Conservation (phyloP, 148 eudicot species). For the Mesembryanthemum crystallinum region DNA sequence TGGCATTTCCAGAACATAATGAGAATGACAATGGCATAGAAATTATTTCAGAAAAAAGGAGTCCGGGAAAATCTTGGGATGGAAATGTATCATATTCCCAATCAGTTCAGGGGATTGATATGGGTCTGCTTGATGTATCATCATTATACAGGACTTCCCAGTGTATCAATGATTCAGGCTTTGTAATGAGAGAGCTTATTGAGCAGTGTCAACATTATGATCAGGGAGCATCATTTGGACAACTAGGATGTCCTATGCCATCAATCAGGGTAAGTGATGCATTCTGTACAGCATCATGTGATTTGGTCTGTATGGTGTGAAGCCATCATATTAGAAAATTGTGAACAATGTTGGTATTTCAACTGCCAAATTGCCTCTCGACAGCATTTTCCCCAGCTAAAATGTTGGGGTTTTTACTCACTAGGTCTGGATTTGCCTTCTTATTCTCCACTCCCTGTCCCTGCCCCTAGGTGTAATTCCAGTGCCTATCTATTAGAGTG, state of each 20-base stretch:
- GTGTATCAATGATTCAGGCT: constrained; percentile 37
- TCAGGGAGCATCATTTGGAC: constrained; percentile 37
- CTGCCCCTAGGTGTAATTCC: no score
- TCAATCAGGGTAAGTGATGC: constrained; percentile 43
- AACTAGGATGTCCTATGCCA: constrained; percentile 37
- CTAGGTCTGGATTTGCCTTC: no score
- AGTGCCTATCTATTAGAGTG: no score
- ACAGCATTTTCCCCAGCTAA: background rate
- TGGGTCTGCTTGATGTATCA: constrained; percentile 45
- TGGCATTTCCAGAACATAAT: constrained; percentile 24
- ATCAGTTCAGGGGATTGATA: constrained; percentile 46
- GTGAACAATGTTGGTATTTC: background rate
- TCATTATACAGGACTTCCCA: constrained; percentile 36
- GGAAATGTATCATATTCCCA: constrained; percentile 38
- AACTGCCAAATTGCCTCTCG: background rate
- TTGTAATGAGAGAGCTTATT: constrained; percentile 48
- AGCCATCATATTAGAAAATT: background rate
- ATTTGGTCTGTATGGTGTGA: background rate
- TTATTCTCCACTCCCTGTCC: no score
- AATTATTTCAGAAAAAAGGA: constrained; percentile 38
- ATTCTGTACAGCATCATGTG: constrained; percentile 3
- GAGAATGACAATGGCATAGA: constrained; percentile 41
- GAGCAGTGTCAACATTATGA: constrained; percentile 43
- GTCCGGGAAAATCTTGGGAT: constrained; percentile 38
- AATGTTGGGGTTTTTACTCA: background rate